phyloP scores from a whole-genome alignment of 495 filamentous ascomycete genomes.

The Talaromyces borbonicus region DNA sequence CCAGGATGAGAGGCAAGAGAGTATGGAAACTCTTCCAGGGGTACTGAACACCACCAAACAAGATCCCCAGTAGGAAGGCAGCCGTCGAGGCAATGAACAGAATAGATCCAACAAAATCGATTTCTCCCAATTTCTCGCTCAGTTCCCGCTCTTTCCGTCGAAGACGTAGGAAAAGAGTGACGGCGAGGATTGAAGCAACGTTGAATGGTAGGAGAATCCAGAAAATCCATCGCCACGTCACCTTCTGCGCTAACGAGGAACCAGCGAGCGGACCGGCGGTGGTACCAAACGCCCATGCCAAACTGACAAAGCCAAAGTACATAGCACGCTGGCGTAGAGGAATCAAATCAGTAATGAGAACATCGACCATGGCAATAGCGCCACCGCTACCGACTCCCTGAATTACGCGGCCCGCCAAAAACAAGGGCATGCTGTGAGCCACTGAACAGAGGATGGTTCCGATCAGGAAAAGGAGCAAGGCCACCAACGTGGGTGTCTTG shows the following conservation, averaged over 20 bases:
- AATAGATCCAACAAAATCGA: slow-evolving; percentile 41
- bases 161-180: neutral
- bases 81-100: slow-evolving; percentile 34
- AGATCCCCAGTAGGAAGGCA: slow-evolving; percentile 34
- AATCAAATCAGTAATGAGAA: slow-evolving; percentile 56
- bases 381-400: slow-evolving; percentile 70
- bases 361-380: slow-evolving; percentile 50
- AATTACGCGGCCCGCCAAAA: slow-evolving; percentile 54
- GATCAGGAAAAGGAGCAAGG: slow-evolving; percentile 43
- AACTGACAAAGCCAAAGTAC: neutral
- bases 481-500: slow-evolving; percentile 34
- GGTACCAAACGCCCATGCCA: slow-evolving; percentile 25
- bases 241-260: too few species aligned
- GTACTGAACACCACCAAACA: slow-evolving; percentile 39
- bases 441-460: slow-evolving; percentile 49
- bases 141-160: neutral
- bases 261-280: slow-evolving; percentile 11
- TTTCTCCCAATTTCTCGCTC: slow-evolving; percentile 16
- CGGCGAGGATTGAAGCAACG: neutral
- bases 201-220: neutral
- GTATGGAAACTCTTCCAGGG: slow-evolving; percentile 33
- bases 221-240: neutral
- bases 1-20: slow-evolving; percentile 36
- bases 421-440: slow-evolving; percentile 42
- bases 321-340: slow-evolving; percentile 23